Conservation (phyloP, 768 basidiomycete genomes). For the Exsudoporus frostii region DNA sequence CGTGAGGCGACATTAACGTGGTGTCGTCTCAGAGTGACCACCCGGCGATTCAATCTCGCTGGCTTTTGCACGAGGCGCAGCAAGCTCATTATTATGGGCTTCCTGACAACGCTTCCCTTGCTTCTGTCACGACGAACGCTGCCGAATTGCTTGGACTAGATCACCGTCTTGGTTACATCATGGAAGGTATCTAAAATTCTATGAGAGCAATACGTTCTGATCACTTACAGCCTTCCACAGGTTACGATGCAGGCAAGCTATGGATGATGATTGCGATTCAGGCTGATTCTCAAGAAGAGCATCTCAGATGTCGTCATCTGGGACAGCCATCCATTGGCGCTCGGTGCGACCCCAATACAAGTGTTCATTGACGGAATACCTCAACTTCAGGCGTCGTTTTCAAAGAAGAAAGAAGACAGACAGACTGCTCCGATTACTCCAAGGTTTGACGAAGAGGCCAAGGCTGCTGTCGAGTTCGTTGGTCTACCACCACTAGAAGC, state of each 20-base stretch:
- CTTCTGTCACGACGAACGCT: slow-evolving; percentile 70
- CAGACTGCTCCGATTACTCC: slow-evolving; percentile 55
- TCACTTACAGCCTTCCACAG: slow-evolving; percentile 28
- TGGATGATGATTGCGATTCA: neutral
- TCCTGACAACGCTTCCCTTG: slow-evolving; percentile 62
- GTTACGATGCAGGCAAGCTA: slow-evolving; percentile 61
- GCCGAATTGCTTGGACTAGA: slow-evolving; percentile 73
- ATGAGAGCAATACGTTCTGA: neutral
- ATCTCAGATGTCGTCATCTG: slow-evolving; percentile 52
- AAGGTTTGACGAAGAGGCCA: slow-evolving; percentile 58
- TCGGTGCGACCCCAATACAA: slow-evolving; percentile 79
- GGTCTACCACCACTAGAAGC: slow-evolving; percentile 68
- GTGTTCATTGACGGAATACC: slow-evolving; percentile 83
- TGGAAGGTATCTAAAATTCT: slow-evolving; percentile 41
- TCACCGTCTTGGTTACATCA: slow-evolving; percentile 78
- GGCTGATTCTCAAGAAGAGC: neutral
- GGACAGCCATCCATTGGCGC: slow-evolving; percentile 73
- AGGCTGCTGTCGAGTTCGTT: slow-evolving; percentile 52
- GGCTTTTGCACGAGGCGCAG: slow-evolving; percentile 80
- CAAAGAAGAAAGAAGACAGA: slow-evolving; percentile 44
- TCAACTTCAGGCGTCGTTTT: slow-evolving; percentile 43
- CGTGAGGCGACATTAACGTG: neutral
- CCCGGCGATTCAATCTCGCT: slow-evolving; percentile 63
- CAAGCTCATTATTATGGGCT: slow-evolving; percentile 82
- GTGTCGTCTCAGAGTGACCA: slow-evolving; percentile 56